Evolutionary conservation across 2,329 filamentous ascomycete genomes (phyloP), one percentile per base, ranked within the genome.

Genomic region (Fusarium tjaetaba): DNA sequence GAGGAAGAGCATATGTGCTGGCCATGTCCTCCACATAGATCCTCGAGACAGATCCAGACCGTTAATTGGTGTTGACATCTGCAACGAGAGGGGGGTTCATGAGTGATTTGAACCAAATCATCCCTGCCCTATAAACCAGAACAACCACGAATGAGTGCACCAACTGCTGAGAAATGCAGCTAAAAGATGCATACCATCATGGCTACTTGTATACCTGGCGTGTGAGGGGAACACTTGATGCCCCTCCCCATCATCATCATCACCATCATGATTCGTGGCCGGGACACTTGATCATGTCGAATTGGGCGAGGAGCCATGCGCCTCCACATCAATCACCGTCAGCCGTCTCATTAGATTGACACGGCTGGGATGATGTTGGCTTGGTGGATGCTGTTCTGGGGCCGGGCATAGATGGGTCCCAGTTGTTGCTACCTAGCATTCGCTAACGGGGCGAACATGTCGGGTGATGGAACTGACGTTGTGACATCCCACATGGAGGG

Each of bases 151-250:
- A 41, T 38, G 30, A 51, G 56, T 52, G 57, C 42, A 38, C 52
- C 57, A 62, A 60, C n/a, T 59, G 59, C 39, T 60, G 62, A 64
- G 46, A 57, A 59, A 75, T 75, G 72, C 66, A 75, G 60, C 72
- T 75, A 75, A 63, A 62, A 39, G 38, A 75, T 75, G 72, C 70
- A 75, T 75, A 63, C 73, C 73, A 75, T 75, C 70, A 58, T 42
- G 52, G 49, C 60, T 52, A 28, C 28, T 28, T 28, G 28, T 28
- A 70, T 60, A 70, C 56, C 65, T 72, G 57, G 49, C 38, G 43
- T 38, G 53, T 41, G 68, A 68, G 52, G n/a, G 32, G 51, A 32
- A 52, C 48, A 63, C 58, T 63, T 30, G 41, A 39, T 61, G 53
- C 59, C 62, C 72, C 71, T 71, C 72, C 30, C 53, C 36, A 38